Conservation (phyloP, 2,329 filamentous ascomycete genomes). For the Talaromyces sp. region DNA sequence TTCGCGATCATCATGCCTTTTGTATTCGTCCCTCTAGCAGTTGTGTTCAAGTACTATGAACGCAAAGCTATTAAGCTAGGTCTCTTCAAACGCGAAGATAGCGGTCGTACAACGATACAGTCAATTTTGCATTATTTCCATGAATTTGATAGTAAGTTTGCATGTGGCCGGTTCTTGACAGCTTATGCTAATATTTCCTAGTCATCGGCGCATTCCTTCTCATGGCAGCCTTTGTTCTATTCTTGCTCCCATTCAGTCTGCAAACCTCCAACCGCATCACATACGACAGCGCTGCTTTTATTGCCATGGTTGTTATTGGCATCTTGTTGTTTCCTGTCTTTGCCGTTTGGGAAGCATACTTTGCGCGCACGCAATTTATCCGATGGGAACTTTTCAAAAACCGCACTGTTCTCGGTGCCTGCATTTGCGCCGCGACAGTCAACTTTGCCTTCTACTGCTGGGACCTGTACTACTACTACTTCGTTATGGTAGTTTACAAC, state of each 20-base stretch:
- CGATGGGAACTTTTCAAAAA: conserved; percentile 51
- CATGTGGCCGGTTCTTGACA: conserved; percentile 26
- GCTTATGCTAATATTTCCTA: conserved; percentile 37
- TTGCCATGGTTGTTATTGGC: conserved; percentile 55
- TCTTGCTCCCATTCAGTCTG: conserved; percentile 65
- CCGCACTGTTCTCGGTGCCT: conserved; percentile 52
- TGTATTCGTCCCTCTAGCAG: conserved; percentile 54
- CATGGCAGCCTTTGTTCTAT: conserved; percentile 58
- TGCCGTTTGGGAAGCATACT: conserved; percentile 53
- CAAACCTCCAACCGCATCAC: conserved; percentile 35
- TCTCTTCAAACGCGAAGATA: conserved; percentile 45
- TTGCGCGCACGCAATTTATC: conserved; percentile 54
- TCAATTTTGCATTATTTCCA: conserved; percentile 54
- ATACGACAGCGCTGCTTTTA: conserved; percentile 49
- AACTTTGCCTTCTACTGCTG: conserved; percentile 54
- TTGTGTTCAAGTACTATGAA: conserved; percentile 55
- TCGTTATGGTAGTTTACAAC: conserved; percentile 53
- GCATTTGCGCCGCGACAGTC: conserved; percentile 46
- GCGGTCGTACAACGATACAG: conserved; percentile 47
- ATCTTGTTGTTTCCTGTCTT: conserved; percentile 53
- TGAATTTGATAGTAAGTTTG: conserved; percentile 58
- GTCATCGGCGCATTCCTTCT: conserved; percentile 60
- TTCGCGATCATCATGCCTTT: conserved; percentile 60
- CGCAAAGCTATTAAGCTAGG: conserved; percentile 56
- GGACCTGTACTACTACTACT: conserved; percentile 54